Conservation (phyloP, 129 eudicot species). For the Escallonia rubra region DNA sequence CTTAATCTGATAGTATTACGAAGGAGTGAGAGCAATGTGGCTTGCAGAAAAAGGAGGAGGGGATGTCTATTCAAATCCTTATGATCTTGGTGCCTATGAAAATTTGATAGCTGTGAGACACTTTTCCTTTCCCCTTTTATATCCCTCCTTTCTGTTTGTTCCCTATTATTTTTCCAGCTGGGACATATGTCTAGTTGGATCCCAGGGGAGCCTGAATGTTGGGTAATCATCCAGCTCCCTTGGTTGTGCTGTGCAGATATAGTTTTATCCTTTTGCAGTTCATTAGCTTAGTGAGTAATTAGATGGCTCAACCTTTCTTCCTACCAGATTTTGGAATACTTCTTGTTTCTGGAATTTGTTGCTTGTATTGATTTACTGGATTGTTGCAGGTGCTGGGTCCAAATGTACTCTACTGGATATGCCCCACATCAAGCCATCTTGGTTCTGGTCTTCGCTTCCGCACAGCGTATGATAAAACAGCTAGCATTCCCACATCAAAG, state of each 20-base stretch:
- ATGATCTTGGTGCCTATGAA: conserved; percentile 77
- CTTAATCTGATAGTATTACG: conserved; percentile 53
- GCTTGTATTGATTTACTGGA: neutral
- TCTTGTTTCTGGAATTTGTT: neutral
- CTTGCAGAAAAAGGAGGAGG: conserved; percentile 91
- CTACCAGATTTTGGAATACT: neutral
- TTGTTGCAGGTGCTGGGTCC: conserved; percentile 78
- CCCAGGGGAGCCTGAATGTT: neutral
- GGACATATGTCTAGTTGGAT: no score
- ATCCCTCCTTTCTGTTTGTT: no score
- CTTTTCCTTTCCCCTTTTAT: neutral
- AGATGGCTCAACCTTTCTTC: neutral
- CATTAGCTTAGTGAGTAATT: neutral
- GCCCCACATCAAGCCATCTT: conserved; percentile 63
- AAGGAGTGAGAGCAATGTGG: conserved; percentile 98
- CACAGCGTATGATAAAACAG: conserved; percentile 40
- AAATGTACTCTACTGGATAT: conserved; percentile 65
- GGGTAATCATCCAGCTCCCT: neutral
- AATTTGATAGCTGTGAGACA: conserved; percentile 59
- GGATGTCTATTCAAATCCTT: conserved; percentile 73
- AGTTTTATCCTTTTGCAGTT: neutral
- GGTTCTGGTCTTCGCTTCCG: conserved; percentile 77
- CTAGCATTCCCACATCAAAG: conserved; percentile 11
- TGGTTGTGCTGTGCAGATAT: neutral
- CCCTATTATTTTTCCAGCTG: no score